Evolutionary conservation across 2,329 filamentous ascomycete species (phyloP).

Genomic region (Alternaria alternata): DNA sequence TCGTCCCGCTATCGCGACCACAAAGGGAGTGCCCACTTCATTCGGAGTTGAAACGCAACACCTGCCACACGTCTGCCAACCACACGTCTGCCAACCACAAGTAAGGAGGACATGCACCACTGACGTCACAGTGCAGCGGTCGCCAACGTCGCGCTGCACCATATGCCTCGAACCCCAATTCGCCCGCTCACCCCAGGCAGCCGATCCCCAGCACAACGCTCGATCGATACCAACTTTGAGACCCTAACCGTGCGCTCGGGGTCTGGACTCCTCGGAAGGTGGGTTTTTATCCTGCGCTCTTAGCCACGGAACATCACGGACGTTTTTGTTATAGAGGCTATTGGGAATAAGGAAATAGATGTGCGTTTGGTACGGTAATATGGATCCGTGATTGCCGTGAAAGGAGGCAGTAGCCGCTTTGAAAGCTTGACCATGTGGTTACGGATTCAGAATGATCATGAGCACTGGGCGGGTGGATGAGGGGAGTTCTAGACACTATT

Average conservation of each 20-base stretch:
- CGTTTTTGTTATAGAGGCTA: neutral
- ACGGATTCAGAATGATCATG: neutral
- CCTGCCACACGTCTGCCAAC: neutral
- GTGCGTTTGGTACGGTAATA: neutral
- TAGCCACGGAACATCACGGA: slow-evolving; percentile 1
- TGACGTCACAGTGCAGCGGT: slow-evolving; percentile 26
- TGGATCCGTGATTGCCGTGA: slow-evolving; percentile 6
- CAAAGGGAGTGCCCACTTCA: neutral
- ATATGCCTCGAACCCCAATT: neutral
- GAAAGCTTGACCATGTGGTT: neutral
- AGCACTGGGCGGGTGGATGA: neutral
- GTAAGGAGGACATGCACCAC: slow-evolving; percentile 5
- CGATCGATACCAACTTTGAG: slow-evolving; percentile 18
- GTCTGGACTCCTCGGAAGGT: neutral
- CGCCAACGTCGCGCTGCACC: slow-evolving; percentile 16
- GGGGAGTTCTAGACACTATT: slow-evolving; percentile 14
- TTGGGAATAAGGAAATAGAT: slow-evolving; percentile 9
- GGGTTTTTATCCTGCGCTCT: neutral
- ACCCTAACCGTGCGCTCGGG: neutral
- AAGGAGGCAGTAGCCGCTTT: neutral
- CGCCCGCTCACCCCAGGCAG: neutral
- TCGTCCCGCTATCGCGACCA: neutral
- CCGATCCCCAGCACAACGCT: slow-evolving; percentile 19
- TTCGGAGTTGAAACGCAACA: neutral
- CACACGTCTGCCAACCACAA: neutral